Percentiles rank a stretch among this genome's conserved stretches.
Evolutionary conservation across 2,329 filamentous ascomycete species (phyloP).

Genomic region (Hypoxylon sp.): DNA sequence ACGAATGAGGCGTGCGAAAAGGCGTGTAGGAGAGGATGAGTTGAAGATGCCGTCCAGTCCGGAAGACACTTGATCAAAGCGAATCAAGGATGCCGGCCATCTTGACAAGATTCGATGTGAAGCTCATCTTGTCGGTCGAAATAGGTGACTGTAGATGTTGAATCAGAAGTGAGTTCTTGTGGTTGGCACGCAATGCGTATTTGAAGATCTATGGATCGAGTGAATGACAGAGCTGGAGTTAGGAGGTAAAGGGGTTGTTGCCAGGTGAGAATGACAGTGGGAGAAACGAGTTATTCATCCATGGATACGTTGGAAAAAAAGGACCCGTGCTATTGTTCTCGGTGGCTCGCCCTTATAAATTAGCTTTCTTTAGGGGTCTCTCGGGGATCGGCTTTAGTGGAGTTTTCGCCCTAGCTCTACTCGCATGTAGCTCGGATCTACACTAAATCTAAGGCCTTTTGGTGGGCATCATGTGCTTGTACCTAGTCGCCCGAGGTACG

Average conservation of each 20-base stretch:
- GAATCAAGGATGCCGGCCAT: conserved; percentile 31
- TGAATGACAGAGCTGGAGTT: not conserved
- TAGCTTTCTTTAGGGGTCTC: conserved; percentile 17
- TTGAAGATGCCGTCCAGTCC: conserved; percentile 19
- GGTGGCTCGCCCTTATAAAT: conserved; percentile 29
- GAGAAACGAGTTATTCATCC: conserved; percentile 8
- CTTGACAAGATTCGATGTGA: conserved; percentile 27
- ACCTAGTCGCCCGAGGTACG: not conserved
- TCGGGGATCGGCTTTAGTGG: conserved; percentile 23
- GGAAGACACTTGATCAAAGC: conserved; percentile 36
- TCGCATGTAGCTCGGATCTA: conserved; percentile 1
- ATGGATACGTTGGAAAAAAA: not conserved
- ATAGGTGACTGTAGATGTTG: conserved; percentile 1
- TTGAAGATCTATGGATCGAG: conserved; percentile 7
- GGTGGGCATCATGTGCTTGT: not conserved
- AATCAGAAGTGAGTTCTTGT: not conserved
- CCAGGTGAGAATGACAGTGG: conserved; percentile 5
- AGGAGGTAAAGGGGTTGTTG: conserved; percentile 8
- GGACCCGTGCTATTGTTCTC: conserved; percentile 34
- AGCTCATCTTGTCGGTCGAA: conserved; percentile 29
- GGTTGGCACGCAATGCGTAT: not conserved
- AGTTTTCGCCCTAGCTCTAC: conserved; percentile 11
- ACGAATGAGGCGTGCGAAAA: not conserved
- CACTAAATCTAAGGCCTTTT: conserved; percentile 4
- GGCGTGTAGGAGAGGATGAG: conserved; percentile 9